Percentiles rank a stretch among this genome's conserved stretches.
Evolutionary conservation across 1,284 basidiomycete species (phyloP).

Genomic region (Tetrapyrgos nigripes): DNA sequence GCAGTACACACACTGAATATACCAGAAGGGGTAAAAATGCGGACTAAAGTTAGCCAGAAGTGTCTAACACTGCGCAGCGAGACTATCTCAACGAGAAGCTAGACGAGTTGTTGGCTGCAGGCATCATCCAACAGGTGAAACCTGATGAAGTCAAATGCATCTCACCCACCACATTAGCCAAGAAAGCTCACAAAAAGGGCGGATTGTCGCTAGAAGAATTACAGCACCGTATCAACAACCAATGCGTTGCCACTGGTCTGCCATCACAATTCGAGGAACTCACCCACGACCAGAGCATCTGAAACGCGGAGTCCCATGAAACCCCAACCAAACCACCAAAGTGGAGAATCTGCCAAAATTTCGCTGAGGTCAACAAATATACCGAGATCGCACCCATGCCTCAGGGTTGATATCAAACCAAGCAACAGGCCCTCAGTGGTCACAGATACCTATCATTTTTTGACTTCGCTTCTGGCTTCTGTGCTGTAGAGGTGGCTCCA

Average conservation of each 20-base stretch:
- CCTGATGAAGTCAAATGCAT: constrained; percentile 26
- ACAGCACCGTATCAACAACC: constrained; percentile 22
- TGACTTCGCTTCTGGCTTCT: constrained; percentile 46
- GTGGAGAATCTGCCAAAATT: too few species aligned
- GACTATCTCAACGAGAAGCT: constrained; percentile 28
- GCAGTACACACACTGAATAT: too few species aligned
- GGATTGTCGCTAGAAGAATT: constrained; percentile 24
- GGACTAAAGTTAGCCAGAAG: too few species aligned
- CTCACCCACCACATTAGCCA: constrained; percentile 21
- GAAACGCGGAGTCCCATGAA: not conserved
- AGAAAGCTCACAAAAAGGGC: too few species aligned
- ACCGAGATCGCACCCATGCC: constrained; percentile 39
- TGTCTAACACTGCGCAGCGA: constrained; percentile 34
- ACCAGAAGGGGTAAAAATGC: too few species aligned
- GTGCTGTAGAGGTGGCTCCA: constrained; percentile 33
- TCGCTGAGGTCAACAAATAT: too few species aligned
- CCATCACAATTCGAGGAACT: constrained; percentile 14
- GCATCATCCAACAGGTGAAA: constrained; percentile 14
- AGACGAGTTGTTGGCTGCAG: constrained; percentile 34
- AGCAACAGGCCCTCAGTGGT: constrained; percentile 38
- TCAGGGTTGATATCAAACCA: too few species aligned
- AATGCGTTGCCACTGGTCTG: constrained; percentile 22
- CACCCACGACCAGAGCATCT: constrained; percentile 1
- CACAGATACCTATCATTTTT: constrained; percentile 38
- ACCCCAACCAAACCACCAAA: constrained; percentile 25